Evolutionary conservation across 441 rosid genomes (phyloP), one percentile per base, ranked within the genome.

Genomic region (Biscutella laevigata): DNA sequence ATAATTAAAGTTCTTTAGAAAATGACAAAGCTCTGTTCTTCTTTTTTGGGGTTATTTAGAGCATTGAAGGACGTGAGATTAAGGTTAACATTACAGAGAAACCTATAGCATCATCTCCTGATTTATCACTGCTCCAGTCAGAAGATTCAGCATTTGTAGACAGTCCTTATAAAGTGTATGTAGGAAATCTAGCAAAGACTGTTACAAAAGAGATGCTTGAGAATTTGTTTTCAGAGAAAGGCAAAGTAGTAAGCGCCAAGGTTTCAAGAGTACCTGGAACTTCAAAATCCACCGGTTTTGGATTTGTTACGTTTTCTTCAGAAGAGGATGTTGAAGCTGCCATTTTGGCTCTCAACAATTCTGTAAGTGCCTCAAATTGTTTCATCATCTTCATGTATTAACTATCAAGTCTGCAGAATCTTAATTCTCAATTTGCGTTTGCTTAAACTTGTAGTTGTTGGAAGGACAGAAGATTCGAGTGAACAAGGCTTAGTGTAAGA

Each of bases 391-490:
- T 56, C 26, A 42, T 25, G 26, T 36, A 3, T 17, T 5, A 12
- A 0, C n/a, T 16, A 5, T 9, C 17, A 37, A 17, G 14, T 29
- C 7, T 39, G 33, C n/a, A 12, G 15, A 35, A 13, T 19, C 33
- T 7, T 29, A 9, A 14, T 27, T 13, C 41, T 53, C 10, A 41
- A 29, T 39, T 14, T 14, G 9, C 0, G 20, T 5, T 25, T 38
- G 41, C n/a, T 4, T 49, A 58, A 5, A 48, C 48, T 12, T 66
- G 77, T 84, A 91, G 95, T 24, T 72, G 55, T 50, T 91, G 73
- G 98, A 87, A 75, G 96, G 95, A 57, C 96, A 87, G 52, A 26
- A 32, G 29, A 77, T 87, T 64, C 96, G 94, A 16, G 98, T 87
- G 59, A 91, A 87, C 71, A 84, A 81, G 76, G 95, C 95, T 0